These are phyloP conservation scores for Hydrangea macrophylla DNA, from an alignment of 148 eudicot genomes.

Conservation along the genomic window DNA sequence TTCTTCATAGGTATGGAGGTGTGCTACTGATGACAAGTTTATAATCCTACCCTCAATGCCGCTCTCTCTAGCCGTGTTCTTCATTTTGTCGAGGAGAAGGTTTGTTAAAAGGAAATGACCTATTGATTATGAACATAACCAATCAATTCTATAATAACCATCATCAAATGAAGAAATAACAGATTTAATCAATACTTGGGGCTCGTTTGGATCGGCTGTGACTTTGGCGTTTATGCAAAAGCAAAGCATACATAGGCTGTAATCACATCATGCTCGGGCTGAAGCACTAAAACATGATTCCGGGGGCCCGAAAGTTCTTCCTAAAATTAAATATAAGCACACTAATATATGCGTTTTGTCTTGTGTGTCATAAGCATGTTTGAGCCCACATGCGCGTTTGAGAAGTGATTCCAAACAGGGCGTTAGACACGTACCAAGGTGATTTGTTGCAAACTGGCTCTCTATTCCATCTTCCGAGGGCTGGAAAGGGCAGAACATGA, in stretches of 20 bases:
- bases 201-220: too few species aligned
- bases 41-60: constrained; percentile 76
- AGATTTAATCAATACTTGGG: background rate
- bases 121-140: constrained; percentile 22
- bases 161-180: background rate
- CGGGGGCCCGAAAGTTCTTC: too few species aligned
- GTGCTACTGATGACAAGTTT: constrained; percentile 70
- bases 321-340: too few species aligned
- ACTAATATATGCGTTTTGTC: too few species aligned
- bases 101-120: constrained; percentile 78
- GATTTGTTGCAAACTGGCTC: constrained; percentile 85
- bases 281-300: too few species aligned
- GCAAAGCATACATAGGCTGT: too few species aligned
- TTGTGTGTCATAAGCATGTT: too few species aligned
- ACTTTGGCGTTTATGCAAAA: too few species aligned
- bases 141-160: background rate
- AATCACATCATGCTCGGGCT: too few species aligned
- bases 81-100: constrained; percentile 67
- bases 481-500: constrained; percentile 61
- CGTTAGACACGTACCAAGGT: constrained; percentile 39
- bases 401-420: too few species aligned
- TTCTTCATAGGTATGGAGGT: constrained; percentile 39
- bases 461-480: constrained; percentile 71
- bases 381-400: too few species aligned
- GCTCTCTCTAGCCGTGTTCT: constrained; percentile 48